Base-by-base conservation (phyloP, 768 basidiomycete genomes). In the Wakefieldia striispora region DNA sequence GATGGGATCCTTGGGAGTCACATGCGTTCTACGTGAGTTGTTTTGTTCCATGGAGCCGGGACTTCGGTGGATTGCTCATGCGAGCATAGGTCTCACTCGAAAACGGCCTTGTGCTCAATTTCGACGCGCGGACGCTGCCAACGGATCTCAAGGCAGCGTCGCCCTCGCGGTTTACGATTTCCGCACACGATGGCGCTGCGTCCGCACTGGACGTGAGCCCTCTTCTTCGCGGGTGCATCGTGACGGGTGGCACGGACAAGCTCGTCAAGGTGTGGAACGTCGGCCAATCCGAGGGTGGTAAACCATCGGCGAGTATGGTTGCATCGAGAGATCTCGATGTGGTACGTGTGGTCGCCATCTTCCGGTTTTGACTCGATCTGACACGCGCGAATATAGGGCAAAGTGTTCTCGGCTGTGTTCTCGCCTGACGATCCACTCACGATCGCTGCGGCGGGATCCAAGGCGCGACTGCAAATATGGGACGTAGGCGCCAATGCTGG, bases 261-360 rank as follows among this genome's bases (percentile, higher is more conserved):
- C 73, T 91, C 29, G 91, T 97, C 65, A 97, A 98, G 69, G 76
- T 98, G 4, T 99, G 97, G 97, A 97, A 97, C 62, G 75, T 95
- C 40, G 86, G 88, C 52, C 83, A 82, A 40, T 75, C 76, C 16
- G 70, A 69, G 16, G 75, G 72, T 7, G 83, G 79, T 24, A 88
- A 87, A 71, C 75, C 81, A 31, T 81, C 80, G 47, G 89, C 95
- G 62, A 89, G 84, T 65, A 75, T 95, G 55, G 91, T 93, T 16
- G 85, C 84, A 3, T 88, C 89, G 10, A 72, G 94, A 49, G 94
- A 99, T 69, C 77, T 99, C 19, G 94, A 93, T 31, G 82, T 98
- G 41, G 95, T 97, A 71, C 21, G 82, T 77, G 24, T 14, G 23
- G 41, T 29, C 47, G 37, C 27, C 27, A 6, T 40, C n/a, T 38